phyloP scores from a whole-genome alignment of 139 green algal species.

The Trebouxia sp. region DNA sequence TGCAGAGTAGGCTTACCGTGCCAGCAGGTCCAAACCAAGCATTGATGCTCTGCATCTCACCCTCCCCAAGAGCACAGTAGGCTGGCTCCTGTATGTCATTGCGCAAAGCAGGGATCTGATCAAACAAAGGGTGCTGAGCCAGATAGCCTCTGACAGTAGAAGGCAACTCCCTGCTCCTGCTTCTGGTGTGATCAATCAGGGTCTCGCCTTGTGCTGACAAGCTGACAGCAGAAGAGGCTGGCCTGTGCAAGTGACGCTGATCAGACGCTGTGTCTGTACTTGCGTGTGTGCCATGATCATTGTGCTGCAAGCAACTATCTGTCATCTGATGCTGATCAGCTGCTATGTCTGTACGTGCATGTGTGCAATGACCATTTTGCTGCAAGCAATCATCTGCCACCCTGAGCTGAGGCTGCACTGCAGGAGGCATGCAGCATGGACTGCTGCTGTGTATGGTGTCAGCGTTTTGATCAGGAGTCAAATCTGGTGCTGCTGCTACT shows the following conservation, averaged over 20 bases:
- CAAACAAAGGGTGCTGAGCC: conserved; percentile 92
- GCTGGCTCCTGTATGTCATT: conserved; percentile 80
- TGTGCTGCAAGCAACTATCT: too few species aligned
- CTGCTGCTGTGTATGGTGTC: too few species aligned
- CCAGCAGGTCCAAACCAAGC: conserved; percentile 89
- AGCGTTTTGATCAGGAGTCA: neutral
- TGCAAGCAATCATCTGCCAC: too few species aligned
- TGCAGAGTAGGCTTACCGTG: conserved; percentile 55
- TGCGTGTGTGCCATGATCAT: too few species aligned
- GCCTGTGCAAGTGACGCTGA: too few species aligned
- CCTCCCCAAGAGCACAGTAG: conserved; percentile 78
- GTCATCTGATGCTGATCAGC: too few species aligned
- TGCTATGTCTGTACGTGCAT: too few species aligned
- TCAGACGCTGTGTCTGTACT: too few species aligned
- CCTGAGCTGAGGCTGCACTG: neutral
- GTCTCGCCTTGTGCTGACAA: too few species aligned
- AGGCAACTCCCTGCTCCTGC: neutral
- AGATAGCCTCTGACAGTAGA: conserved; percentile 70
- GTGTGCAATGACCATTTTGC: too few species aligned
- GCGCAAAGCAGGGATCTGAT: conserved; percentile 82
- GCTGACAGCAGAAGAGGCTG: too few species aligned
- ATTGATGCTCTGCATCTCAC: conserved; percentile 70
- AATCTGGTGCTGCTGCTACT: neutral
- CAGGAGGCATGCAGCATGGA: neutral
- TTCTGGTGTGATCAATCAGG: neutral